Percentiles rank a stretch among this genome's conserved stretches.
These are phyloP conservation scores for Avena insularis DNA, from an alignment of 176 grass and related monocot genomes.

Conservation along the genomic window DNA sequence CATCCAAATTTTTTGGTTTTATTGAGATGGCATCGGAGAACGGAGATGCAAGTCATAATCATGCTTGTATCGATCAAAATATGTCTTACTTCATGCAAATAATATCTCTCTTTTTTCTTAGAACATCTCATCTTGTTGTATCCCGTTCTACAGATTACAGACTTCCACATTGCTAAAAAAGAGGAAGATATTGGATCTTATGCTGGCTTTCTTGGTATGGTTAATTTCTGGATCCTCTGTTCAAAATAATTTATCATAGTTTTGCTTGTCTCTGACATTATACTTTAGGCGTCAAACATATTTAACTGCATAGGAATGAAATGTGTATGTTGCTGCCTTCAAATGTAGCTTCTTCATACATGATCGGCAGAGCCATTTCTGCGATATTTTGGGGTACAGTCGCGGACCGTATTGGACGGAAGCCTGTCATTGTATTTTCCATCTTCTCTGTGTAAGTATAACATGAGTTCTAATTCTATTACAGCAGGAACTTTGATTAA, in stretches of 20 bases:
- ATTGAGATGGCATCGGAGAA: background rate
- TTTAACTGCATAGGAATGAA: background rate
- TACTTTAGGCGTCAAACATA: background rate
- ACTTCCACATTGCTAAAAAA: constrained; percentile 53
- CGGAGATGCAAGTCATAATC: background rate
- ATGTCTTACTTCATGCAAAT: background rate
- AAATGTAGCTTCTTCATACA: constrained; percentile 61
- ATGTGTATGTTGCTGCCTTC: background rate
- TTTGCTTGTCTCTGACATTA: background rate
- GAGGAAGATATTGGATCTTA: constrained; percentile 75
- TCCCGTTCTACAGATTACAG: constrained; percentile 39
- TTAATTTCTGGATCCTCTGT: background rate
- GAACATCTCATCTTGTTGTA: background rate
- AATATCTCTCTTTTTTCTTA: background rate
- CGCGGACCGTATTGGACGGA: constrained; percentile 52
- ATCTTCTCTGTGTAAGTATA: constrained; percentile 53
- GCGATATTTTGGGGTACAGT: constrained; percentile 51
- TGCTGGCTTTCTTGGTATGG: constrained; percentile 62
- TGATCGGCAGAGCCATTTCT: constrained; percentile 55
- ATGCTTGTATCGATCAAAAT: background rate
- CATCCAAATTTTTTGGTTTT: background rate
- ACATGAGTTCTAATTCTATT: background rate
- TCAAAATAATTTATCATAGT: background rate
- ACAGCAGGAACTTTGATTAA: background rate
- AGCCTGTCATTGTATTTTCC: constrained; percentile 50